Evolutionary conservation across 108 stramenopile genomes (phyloP), one percentile per base, ranked within the genome.

Genomic region (Skeletonema costatum): DNA sequence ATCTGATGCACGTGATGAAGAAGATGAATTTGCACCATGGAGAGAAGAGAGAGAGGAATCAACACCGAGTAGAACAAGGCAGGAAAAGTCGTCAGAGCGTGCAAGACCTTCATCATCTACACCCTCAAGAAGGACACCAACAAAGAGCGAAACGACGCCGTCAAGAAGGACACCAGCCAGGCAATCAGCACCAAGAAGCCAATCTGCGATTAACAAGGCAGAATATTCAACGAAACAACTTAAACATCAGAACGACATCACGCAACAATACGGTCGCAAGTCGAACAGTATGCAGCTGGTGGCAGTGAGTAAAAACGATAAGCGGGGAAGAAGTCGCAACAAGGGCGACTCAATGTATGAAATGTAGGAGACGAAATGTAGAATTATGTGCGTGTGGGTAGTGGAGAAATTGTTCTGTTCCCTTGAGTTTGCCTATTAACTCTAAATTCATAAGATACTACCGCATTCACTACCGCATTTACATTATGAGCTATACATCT

Each of bases 1-100:
- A 36, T 66, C 63, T 5, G 78, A 79, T 68, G 71, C 78, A 19
- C 73, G 79, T 44, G 79, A 80, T 42, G 79, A 69, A 60, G 70
- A 60, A 21, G 71, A 80, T 29, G 79, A 80, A 56, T 80, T 80
- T 56, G 59, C 73, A 11, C 79, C 79, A 3, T 80, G 79, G 79
- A 73, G 14, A 48, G 53, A 56, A 56, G 53, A 25, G 19, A 25
- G 21, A 25, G 25, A 25, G n/a, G 17, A 17, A 51, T 0, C 53
- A 17, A 7, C 6, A 14, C 19, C 53, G 4, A 56, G 0, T 21
- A 29, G 1, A 19, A 50, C 48, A 50, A 16, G 17, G 12, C 39
- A 41, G 39, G 16, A 44, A 6, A 44, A 13, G 42, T 16, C 42
- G 14, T 16, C 14, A 13, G 2, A 12, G 14, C 14, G 42, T 39